phyloP scores from a whole-genome alignment of 2,329 filamentous ascomycete genomes.

The Phoma herbarum region DNA sequence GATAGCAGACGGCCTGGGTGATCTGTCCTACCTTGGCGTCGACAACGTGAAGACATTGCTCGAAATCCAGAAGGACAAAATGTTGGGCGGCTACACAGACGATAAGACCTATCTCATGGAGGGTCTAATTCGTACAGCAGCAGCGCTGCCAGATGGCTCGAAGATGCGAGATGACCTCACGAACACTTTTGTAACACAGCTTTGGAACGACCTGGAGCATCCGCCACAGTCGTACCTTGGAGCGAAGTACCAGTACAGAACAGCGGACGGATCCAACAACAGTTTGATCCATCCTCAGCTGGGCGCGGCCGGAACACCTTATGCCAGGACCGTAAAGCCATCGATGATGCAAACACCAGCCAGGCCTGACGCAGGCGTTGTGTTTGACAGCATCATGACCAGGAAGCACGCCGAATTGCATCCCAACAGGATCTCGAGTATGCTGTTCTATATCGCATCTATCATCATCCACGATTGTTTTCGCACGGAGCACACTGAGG shows the following conservation, averaged over 20 bases:
- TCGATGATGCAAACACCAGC: conserved; percentile 65
- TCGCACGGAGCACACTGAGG: conserved; percentile 66
- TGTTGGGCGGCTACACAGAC: conserved; percentile 63
- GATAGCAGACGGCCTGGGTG: conserved; percentile 44
- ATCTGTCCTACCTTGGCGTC: conserved; percentile 46
- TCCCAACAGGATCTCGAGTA: conserved; percentile 75
- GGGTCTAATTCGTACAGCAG: conserved; percentile 60
- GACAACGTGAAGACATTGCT: conserved; percentile 51
- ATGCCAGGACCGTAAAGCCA: conserved; percentile 72
- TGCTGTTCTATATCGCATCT: conserved; percentile 78
- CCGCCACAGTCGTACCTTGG: conserved; percentile 58
- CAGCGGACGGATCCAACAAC: conserved; percentile 61
- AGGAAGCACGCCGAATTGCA: conserved; percentile 70
- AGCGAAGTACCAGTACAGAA: conserved; percentile 57
- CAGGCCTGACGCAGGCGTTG: conserved; percentile 69
- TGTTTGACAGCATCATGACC: conserved; percentile 74
- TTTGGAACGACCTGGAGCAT: conserved; percentile 60
- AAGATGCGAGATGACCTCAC: conserved; percentile 54
- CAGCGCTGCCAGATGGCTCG: conserved; percentile 53
- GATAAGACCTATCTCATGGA: conserved; percentile 72
- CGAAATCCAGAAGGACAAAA: conserved; percentile 47
- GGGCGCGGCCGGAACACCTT: conserved; percentile 71
- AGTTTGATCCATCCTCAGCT: conserved; percentile 70
- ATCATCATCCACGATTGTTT: conserved; percentile 72
- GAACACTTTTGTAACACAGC: conserved; percentile 54